Base-by-base conservation (phyloP, 2,329 filamentous ascomycete genomes). In the Cladosporium sp. region DNA sequence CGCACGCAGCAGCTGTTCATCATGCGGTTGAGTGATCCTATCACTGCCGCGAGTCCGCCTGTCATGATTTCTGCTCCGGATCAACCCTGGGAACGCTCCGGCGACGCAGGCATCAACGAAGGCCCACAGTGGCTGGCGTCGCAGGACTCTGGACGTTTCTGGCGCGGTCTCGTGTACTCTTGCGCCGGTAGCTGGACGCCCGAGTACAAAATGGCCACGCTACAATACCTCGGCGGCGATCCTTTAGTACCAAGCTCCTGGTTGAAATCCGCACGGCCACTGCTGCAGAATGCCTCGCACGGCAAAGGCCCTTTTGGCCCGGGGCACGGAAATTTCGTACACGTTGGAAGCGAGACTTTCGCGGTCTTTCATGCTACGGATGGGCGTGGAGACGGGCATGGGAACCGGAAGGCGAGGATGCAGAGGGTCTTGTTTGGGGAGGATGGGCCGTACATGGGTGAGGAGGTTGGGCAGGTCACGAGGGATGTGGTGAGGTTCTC, bases 181-280 rank as follows among this genome's bases (percentile, higher is more conserved):
- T 82, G 80, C 67, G 79, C 80, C 0, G 81, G 80, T 1, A 78
- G 74, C 67, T 83, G 81, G 81, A 83, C 81, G 1, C 77, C 78
- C 57, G 77, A 82, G 65, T 83, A 83, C 72, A 83, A 83, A 68
- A 81, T 83, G 78, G 79, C 78, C n/a, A 76, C 80, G 0, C 71
- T 83, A 26, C 74, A 78, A 49, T 81, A 77, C 65, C 70, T 74
- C 0, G 80, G 79, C 15, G 78, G 41, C 41, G 75, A 80, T 65
- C 81, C 81, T 2, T 71, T 83, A 0, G 66, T 78, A 34, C 72
- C 73, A 0, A 51, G 41, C 0, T 75, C 73, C 0, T 83, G 81
- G 81, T 68, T 69, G 15, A 83, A 83, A 69, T 74, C 74, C 1
- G 70, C 71, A 10, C 65, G 67, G 11, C 80, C 81, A 5, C 70